Conservation (phyloP, 1,139 yeast species). For the Geotrichum aggregatum region DNA sequence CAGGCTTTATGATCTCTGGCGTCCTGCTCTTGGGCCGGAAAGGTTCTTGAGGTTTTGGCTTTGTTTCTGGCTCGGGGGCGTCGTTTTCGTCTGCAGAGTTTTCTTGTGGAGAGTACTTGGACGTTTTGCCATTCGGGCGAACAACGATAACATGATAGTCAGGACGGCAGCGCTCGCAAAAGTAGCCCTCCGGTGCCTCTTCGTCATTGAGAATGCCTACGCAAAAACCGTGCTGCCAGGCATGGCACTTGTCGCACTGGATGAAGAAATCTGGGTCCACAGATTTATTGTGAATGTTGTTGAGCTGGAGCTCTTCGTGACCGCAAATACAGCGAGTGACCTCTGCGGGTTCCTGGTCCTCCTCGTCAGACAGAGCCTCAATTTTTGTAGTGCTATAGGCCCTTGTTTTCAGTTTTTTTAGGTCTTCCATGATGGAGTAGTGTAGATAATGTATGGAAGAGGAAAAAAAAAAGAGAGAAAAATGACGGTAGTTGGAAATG, state of each 20-base stretch:
- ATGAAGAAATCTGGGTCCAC: conserved; percentile 74
- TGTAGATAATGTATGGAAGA: too few relatives aligned
- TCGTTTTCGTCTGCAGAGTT: conserved; percentile 23
- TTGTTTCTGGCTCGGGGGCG: conserved; percentile 30
- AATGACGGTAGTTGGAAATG: background rate
- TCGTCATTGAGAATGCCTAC: conserved; percentile 73
- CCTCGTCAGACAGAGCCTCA: conserved; percentile 30
- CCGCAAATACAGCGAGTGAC: conserved; percentile 89
- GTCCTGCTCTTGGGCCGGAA: conserved; percentile 3
- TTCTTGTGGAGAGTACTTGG: conserved; percentile 44
- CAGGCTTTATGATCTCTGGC: background rate
- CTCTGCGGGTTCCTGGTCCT: conserved; percentile 64
- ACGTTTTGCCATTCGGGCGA: conserved; percentile 46
- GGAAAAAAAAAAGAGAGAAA: background rate
- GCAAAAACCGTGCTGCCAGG: conserved; percentile 97
- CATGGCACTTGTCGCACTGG: conserved; percentile 88
- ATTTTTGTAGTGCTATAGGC: background rate
- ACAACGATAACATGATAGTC: conserved; percentile 62
- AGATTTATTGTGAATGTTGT: conserved; percentile 41
- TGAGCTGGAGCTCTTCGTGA: conserved; percentile 57
- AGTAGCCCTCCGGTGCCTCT: conserved; percentile 83
- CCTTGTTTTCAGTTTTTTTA: conserved; percentile 8
- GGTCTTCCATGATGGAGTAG: background rate
- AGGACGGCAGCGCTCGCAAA: conserved; percentile 89
- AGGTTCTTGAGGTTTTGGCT: conserved; percentile 21